Evolutionary conservation across 73 alveolate genomes (phyloP).

Genomic region (Stentor roeselii): DNA sequence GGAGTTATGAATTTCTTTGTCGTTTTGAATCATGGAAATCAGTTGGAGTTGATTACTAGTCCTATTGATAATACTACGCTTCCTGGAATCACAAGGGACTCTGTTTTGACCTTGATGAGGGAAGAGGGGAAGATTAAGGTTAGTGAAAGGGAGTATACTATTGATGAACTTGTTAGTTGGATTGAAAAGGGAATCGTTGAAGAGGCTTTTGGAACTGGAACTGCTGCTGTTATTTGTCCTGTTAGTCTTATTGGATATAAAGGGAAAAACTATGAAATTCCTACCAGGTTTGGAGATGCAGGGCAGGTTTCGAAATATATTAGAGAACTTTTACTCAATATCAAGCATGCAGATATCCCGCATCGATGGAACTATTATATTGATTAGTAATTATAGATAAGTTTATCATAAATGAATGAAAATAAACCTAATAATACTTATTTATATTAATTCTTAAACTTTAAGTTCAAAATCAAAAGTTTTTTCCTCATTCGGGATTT

Average conservation of each 20-base stretch:
- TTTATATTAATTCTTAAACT: too few species aligned
- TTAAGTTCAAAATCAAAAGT: too few species aligned
- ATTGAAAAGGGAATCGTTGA: not conserved
- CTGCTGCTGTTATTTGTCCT: constrained; percentile 61
- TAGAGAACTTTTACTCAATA: not conserved
- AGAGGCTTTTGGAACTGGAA: constrained; percentile 54
- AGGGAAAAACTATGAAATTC: not conserved
- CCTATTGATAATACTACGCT: constrained; percentile 55
- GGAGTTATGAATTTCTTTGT: constrained; percentile 60
- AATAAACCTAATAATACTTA: too few species aligned
- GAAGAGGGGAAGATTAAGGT: constrained; percentile 28
- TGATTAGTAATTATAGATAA: not conserved
- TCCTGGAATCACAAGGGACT: constrained; percentile 49
- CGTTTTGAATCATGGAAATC: constrained; percentile 32
- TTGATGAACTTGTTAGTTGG: constrained; percentile 39
- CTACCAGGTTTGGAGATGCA: not conserved
- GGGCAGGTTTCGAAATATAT: not conserved
- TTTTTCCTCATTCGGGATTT: too few species aligned
- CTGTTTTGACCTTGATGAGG: constrained; percentile 34
- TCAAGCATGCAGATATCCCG: not conserved
- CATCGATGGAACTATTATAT: not conserved
- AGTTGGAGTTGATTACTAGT: constrained; percentile 47
- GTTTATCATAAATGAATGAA: too few species aligned
- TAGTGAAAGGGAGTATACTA: constrained; percentile 39
- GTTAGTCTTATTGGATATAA: not conserved